These are phyloP conservation scores for Fusarium oligoseptatum DNA, from an alignment of 2,329 filamentous ascomycete genomes.

Conservation along the genomic window DNA sequence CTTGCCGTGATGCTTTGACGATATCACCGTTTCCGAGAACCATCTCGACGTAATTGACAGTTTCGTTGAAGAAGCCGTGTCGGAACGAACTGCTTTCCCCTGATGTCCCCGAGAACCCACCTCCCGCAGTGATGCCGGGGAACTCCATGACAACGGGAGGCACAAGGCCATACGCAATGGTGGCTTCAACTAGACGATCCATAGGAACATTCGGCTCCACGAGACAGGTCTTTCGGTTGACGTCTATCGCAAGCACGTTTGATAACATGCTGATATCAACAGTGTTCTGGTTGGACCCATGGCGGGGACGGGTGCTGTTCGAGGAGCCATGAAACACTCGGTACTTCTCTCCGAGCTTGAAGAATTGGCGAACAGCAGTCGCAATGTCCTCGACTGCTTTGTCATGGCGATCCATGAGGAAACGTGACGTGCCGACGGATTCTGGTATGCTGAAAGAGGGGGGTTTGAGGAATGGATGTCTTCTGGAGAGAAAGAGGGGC, in stretches of 20 bases:
- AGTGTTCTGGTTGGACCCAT: constrained; percentile 37
- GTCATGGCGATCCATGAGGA: constrained; percentile 61
- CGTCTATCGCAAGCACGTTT: constrained; percentile 31
- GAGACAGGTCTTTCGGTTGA: constrained; percentile 39
- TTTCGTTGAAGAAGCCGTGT: constrained; percentile 75
- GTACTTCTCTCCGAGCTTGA: constrained; percentile 66
- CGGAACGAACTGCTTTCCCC: constrained; percentile 77
- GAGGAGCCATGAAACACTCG: constrained; percentile 80
- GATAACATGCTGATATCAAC: constrained; percentile 42
- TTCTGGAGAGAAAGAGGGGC: background rate
- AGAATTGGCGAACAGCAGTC: constrained; percentile 58
- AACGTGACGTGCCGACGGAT: background rate
- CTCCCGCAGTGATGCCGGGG: constrained; percentile 76
- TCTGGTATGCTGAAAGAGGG: background rate
- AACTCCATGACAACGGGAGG: constrained; percentile 80
- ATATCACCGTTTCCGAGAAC: constrained; percentile 71
- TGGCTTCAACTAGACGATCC: constrained; percentile 72
- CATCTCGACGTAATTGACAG: constrained; percentile 72
- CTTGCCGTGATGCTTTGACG: constrained; percentile 59
- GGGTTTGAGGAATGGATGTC: background rate
- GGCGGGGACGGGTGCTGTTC: constrained; percentile 73
- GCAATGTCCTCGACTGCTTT: constrained; percentile 59
- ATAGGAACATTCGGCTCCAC: constrained; percentile 80
- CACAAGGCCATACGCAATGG: constrained; percentile 67
- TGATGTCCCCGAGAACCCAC: constrained; percentile 75